These are phyloP conservation scores for Boletus vinaceobasis DNA, from an alignment of 768 basidiomycete genomes.

Conservation along the genomic window DNA sequence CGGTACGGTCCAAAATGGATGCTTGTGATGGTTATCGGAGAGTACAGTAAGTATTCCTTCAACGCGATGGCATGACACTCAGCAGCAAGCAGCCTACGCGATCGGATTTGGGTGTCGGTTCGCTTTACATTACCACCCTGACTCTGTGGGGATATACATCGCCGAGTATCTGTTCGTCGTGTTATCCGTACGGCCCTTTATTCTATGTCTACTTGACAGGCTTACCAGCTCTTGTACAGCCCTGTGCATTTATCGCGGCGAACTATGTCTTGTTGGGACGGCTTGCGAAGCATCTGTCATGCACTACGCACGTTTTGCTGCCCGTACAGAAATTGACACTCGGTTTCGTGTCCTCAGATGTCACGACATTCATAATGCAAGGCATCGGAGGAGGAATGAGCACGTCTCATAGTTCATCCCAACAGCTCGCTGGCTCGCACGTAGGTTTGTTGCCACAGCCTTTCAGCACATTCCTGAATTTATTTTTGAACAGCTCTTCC, in stretches of 20 bases:
- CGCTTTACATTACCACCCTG: constrained; percentile 50
- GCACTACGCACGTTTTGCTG: constrained; percentile 48
- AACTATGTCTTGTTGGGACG: constrained; percentile 66
- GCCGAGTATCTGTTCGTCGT: constrained; percentile 58
- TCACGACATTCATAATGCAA: constrained; percentile 66
- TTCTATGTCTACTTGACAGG: constrained; percentile 4
- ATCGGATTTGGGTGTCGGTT: constrained; percentile 56
- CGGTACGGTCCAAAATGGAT: constrained; percentile 55
- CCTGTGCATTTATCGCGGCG: constrained; percentile 72
- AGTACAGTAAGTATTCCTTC: constrained; percentile 41
- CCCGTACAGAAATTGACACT: constrained; percentile 47
- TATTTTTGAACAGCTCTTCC: constrained; percentile 48
- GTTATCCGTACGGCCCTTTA: constrained; percentile 39
- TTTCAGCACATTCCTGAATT: constrained; percentile 30
- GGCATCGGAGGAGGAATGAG: constrained; percentile 26
- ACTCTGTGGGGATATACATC: constrained; percentile 52
- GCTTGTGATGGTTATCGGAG: constrained; percentile 60
- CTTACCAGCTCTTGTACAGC: constrained; percentile 33
- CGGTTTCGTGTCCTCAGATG: constrained; percentile 60
- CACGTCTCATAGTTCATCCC: constrained; percentile 1
- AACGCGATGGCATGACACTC: not conserved
- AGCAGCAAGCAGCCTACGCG: constrained; percentile 44
- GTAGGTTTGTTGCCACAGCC: constrained; percentile 25
- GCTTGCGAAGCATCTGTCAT: constrained; percentile 48
- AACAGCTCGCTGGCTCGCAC: constrained; percentile 32